phyloP scores from a whole-genome alignment of 768 basidiomycete species.

The Xerocomus spinulosus region DNA sequence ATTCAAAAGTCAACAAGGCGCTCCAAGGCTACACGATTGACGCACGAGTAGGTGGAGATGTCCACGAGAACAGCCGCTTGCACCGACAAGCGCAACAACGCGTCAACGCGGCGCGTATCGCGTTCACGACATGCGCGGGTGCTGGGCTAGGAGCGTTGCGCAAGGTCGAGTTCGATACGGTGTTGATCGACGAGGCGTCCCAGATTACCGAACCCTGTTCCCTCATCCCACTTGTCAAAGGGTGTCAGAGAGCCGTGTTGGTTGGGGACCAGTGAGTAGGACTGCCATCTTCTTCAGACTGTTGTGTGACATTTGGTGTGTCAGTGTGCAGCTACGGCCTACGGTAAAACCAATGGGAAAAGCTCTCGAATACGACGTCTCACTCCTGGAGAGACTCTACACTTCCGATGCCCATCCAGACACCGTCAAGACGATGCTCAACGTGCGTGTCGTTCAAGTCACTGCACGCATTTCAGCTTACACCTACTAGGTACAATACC shows the following conservation, averaged over 20 bases:
- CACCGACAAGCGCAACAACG: constrained; percentile 56
- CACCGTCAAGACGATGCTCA: constrained; percentile 57
- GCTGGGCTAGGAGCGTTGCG: constrained; percentile 56
- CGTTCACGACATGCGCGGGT: constrained; percentile 65
- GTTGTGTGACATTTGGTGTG: not conserved
- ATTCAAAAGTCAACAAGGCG: constrained; percentile 53
- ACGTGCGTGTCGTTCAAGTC: constrained; percentile 32
- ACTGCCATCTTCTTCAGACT: not conserved
- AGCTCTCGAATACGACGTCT: constrained; percentile 53
- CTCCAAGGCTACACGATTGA: constrained; percentile 60
- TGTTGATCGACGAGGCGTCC: constrained; percentile 66
- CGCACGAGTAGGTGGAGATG: constrained; percentile 53
- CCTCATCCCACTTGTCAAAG: constrained; percentile 65
- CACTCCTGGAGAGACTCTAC: constrained; percentile 59
- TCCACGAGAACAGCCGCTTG: constrained; percentile 54
- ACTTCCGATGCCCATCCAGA: constrained; percentile 28
- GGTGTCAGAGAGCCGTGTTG: constrained; percentile 50
- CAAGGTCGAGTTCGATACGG: constrained; percentile 53
- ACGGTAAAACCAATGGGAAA: constrained; percentile 58
- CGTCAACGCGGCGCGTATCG: constrained; percentile 50
- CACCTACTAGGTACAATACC: constrained; percentile 50
- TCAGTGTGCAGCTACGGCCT: constrained; percentile 63
- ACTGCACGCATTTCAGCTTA: not conserved
- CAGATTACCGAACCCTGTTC: constrained; percentile 66
- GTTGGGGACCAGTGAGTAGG: constrained; percentile 66